These are phyloP conservation scores for Phytophthora litchii DNA, from an alignment of 352 stramenopile genomes.

Conservation along the genomic window DNA sequence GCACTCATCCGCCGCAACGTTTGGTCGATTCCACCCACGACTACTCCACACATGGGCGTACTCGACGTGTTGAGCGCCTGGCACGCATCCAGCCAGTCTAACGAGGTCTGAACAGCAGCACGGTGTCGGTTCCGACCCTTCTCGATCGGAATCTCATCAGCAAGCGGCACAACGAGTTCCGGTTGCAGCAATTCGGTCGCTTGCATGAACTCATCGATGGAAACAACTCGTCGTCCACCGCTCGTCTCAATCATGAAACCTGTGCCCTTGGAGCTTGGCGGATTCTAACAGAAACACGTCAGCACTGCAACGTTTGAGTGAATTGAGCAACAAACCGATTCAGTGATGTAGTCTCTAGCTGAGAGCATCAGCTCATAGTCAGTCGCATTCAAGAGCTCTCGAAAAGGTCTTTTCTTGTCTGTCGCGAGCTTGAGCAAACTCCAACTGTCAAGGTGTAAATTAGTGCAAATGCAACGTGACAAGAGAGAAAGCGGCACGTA, in stretches of 20 bases:
- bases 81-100: conserved; percentile 78
- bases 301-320: not conserved
- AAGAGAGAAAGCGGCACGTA: not conserved
- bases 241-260: conserved; percentile 67
- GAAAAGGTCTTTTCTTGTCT: conserved; percentile 46
- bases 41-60: conserved; percentile 61
- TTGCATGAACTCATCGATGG: conserved; percentile 64
- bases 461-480: not conserved
- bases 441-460: conserved; percentile 14
- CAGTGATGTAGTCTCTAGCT: conserved; percentile 72
- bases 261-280: conserved; percentile 51
- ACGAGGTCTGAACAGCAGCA: conserved; percentile 59
- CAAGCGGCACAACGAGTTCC: conserved; percentile 67
- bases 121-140: conserved; percentile 75
- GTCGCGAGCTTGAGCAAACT: conserved; percentile 34
- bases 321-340: conserved; percentile 32
- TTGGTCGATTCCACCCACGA: conserved; percentile 69
- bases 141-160: conserved; percentile 63
- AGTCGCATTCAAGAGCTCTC: conserved; percentile 55
- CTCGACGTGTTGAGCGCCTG: conserved; percentile 28
- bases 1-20: conserved; percentile 56
- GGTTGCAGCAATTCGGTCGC: conserved; percentile 52
- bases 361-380: conserved; percentile 65
- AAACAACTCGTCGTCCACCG: conserved; percentile 52
- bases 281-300: conserved; percentile 38